Evolutionary conservation across 2,329 filamentous ascomycete species (phyloP).

Genomic region (Paraphaeosphaeria sporulosa): DNA sequence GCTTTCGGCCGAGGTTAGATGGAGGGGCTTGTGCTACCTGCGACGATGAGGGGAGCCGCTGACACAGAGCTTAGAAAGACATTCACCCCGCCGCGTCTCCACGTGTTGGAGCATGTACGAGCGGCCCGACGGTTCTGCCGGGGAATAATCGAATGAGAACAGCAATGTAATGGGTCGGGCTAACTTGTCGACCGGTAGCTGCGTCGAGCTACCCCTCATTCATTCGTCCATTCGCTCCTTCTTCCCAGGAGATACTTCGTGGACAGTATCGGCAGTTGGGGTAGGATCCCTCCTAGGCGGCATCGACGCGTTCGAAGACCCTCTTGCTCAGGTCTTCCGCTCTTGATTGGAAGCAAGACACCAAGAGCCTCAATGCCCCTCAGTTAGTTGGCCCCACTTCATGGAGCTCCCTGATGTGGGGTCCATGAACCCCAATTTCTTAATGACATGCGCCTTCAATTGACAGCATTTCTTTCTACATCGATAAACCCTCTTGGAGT

Average conservation of each 20-base stretch:
- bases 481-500: neutral
- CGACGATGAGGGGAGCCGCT: constrained; percentile 17
- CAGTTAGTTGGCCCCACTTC: constrained; percentile 9
- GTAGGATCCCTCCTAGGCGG: constrained; percentile 8
- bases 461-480: neutral
- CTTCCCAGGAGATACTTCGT: neutral
- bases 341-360: constrained; percentile 25
- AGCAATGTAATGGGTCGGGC: neutral
- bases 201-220: constrained; percentile 31
- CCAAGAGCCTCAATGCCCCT: constrained; percentile 13
- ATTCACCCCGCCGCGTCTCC: constrained; percentile 21
- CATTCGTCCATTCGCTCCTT: constrained; percentile 4
- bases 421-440: constrained; percentile 12
- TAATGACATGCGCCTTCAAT: neutral
- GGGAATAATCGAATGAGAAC: constrained; percentile 19
- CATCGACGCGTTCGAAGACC: constrained; percentile 14
- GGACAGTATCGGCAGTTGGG: constrained; percentile 36
- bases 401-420: constrained; percentile 16
- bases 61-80: constrained; percentile 29
- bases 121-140: constrained; percentile 22
- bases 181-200: constrained; percentile 3
- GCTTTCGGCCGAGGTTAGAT: constrained; percentile 5
- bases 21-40: constrained; percentile 3
- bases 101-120: constrained; percentile 7
- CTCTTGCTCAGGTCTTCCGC: constrained; percentile 12